Percentiles rank a stretch among this genome's conserved stretches.
Evolutionary conservation across 495 filamentous ascomycete species (phyloP).

Genomic region (Penicillium maclennaniae): DNA sequence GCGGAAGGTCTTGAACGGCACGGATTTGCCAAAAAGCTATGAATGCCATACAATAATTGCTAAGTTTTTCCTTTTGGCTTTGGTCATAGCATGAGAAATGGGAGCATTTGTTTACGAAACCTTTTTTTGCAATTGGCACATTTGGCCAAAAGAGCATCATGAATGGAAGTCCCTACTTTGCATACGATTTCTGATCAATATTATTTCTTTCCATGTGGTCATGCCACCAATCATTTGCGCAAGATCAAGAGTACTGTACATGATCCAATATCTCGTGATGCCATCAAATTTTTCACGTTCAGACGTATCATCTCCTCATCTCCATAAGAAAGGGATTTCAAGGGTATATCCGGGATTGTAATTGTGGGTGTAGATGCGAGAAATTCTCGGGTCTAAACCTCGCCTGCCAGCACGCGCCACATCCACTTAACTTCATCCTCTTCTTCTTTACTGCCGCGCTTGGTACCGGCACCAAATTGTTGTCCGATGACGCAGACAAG

Average conservation of each 20-base stretch:
- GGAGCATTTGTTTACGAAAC: slow-evolving; percentile 5
- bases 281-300: slow-evolving; percentile 15
- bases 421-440: slow-evolving; percentile 42
- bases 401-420: slow-evolving; percentile 39
- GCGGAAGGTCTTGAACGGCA: slow-evolving; percentile 54
- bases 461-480: slow-evolving; percentile 55
- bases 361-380: neutral
- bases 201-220: slow-evolving; percentile 7
- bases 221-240: slow-evolving; percentile 15
- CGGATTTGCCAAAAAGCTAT: slow-evolving; percentile 56
- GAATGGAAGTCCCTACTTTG: slow-evolving; percentile 5
- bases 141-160: slow-evolving; percentile 5
- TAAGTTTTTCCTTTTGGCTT: neutral
- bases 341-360: slow-evolving; percentile 20
- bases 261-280: slow-evolving; percentile 21
- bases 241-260: slow-evolving; percentile 26
- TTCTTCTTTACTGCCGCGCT: slow-evolving; percentile 40
- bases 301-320: slow-evolving; percentile 1
- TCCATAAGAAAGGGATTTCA: neutral
- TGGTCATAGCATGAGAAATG: neutral
- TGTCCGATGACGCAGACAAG: slow-evolving; percentile 90
- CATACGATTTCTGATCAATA: neutral
- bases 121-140: slow-evolving; percentile 5
- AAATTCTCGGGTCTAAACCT: slow-evolving; percentile 4
- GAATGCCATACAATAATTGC: neutral